Evolutionary conservation across 2,329 filamentous ascomycete species (phyloP), one percentile per base, ranked within the genome.

Genomic region (Diaporthe ilicicola): DNA sequence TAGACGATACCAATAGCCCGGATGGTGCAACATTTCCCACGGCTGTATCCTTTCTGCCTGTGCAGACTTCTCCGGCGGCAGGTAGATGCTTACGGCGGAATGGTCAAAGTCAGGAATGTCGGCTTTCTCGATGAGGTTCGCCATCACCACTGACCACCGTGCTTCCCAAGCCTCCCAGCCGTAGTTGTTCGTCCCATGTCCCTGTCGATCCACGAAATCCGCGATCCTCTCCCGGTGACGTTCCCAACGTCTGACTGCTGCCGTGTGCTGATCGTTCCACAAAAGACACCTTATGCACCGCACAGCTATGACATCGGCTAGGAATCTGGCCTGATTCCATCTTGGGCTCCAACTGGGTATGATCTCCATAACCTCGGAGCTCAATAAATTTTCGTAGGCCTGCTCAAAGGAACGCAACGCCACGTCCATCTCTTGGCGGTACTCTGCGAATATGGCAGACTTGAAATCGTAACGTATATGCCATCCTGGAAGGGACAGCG

Each of bases 391-490:
- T 66, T 97, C 94, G 75, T 98, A 95, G 4, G 94, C 94, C 79
- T 92, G 91, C 77, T 96, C 94, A 76, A 95, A 98, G 67, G 94
- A 94, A 53, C 94, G 90, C 77, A 94, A 86, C 0, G 96, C 94
- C 27, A 90, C 91, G 78, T 98, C 95, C 87, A 95, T 93, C 79
- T 98, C 96, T 78, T 97, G 93, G 10, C 96, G 90, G 75, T 97
- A 98, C 78, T 98, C 95, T 34, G 95, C 94, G 78, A 98, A 93
- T 0, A 97, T 86, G 8, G 92, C 95, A 22, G 95, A 87, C 79
- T 99, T 99, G 83, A 97, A 94, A 77, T 99, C 95, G 81, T 98
- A 98, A 19, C 95, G 91, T 67, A 97, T 92, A 77, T 94, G 94
- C 96, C 95, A 99, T 4, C 94, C 95, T 51, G 94, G 91, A 12